These are phyloP conservation scores for Pulicaria dysenterica DNA, from an alignment of 129 eudicot genomes.

Conservation along the genomic window DNA sequence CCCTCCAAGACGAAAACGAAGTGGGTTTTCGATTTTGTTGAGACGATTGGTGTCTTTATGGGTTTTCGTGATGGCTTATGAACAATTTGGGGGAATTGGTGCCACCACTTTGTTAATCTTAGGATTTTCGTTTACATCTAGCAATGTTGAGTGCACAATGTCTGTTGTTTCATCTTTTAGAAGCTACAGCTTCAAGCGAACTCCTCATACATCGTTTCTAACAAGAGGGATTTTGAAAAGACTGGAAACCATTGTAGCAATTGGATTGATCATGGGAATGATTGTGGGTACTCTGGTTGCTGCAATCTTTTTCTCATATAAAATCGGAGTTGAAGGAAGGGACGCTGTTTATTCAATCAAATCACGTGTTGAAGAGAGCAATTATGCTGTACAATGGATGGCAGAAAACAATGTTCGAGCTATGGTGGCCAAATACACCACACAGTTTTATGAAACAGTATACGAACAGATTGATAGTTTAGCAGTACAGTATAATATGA, in stretches of 20 bases:
- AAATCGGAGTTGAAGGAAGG: slow-evolving; percentile 79
- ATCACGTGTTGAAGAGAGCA: slow-evolving; percentile 71
- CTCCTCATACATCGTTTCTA: slow-evolving; percentile 46
- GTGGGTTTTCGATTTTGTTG: slow-evolving; percentile 61
- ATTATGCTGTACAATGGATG: slow-evolving; percentile 85
- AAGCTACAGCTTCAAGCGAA: slow-evolving; percentile 65
- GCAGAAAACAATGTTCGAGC: slow-evolving; percentile 69
- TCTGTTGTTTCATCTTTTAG: slow-evolving; percentile 55
- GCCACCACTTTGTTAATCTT: slow-evolving; percentile 45
- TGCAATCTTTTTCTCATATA: slow-evolving; percentile 62
- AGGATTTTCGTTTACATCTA: slow-evolving; percentile 68
- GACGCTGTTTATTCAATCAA: slow-evolving; percentile 81
- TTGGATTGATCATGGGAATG: slow-evolving; percentile 75
- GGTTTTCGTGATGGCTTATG: slow-evolving; percentile 81
- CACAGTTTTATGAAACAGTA: slow-evolving; percentile 71
- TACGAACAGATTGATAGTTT: slow-evolving; percentile 74
- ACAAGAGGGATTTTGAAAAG: slow-evolving; percentile 68
- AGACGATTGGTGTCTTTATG: slow-evolving; percentile 72
- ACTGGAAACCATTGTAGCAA: slow-evolving; percentile 74
- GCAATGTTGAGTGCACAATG: slow-evolving; percentile 61
- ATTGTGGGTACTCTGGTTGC: slow-evolving; percentile 63
- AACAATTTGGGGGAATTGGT: slow-evolving; percentile 64
- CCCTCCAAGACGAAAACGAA: slow-evolving; percentile 20
- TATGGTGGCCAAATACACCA: slow-evolving; percentile 69
- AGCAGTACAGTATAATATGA: slow-evolving; percentile 84